Evolutionary conservation across 2,329 filamentous ascomycete species (phyloP), one percentile per base, ranked within the genome.

Genomic region (Aspergillus latus): DNA sequence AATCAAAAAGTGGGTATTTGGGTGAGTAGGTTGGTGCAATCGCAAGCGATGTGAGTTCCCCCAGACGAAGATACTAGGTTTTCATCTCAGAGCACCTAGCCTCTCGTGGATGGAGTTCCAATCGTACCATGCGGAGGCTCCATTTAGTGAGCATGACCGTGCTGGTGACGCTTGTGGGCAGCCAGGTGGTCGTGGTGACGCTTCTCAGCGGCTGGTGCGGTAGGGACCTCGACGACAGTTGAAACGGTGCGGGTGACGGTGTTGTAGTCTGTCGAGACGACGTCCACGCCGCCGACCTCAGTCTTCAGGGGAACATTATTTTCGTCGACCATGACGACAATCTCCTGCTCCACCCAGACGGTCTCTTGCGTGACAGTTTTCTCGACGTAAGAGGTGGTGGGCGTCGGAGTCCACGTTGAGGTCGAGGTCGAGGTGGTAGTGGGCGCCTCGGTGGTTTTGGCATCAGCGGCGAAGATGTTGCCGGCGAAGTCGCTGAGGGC

Each of bases 281-380:
- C 66, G 36, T 60, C 60, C 2, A 58, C 6, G 5, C 40, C 45
- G 8, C 65, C 68, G 11, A 66, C 66, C 44, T 52, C 61, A 5
- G 71, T 74, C 46, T 61, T 52, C 40, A 67, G 55, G 0, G 64
- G 63, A 2, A 58, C 54, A 28, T 68, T 68, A 6, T 67, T 52
- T 5, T 53, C 61, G 39, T 71, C 66, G 16, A 70, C 57, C 16
- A 66, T 29, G 36, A 74, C 61, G 9, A 67, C 52, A 10, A 73
- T 56, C 15, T 71, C 63, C 16, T 67, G 62, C 39, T 72, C 59
- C 2, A 74, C 44, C 32, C 67, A 71, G 15, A 73, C 58, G n/a
- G 68, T 55, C 15, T 68, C 66, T 34, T 68, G 62, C 1, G 64
- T 67, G 43, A 68, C 49, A 4, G 61, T 56, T 11, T 61, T 63